These are phyloP conservation scores for Rhododendron molle DNA, from an alignment of 148 eudicot species.

Conservation along the genomic window DNA sequence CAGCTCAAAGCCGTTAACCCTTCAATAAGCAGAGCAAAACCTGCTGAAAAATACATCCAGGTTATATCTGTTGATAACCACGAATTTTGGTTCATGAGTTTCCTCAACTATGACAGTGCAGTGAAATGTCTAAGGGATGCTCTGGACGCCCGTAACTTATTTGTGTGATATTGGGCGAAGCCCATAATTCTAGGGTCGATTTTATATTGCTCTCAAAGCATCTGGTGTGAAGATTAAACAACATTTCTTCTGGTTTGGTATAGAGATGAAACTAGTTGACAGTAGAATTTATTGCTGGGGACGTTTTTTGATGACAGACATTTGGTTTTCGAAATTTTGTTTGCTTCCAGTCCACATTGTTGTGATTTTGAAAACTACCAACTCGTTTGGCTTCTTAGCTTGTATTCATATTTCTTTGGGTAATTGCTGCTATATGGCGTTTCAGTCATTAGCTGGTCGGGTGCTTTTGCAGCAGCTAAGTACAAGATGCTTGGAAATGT, in stretches of 20 bases:
- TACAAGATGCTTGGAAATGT: too few species aligned
- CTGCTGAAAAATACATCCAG: conserved; percentile 83
- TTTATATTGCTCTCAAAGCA: neutral
- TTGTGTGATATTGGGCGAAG: conserved; percentile 28
- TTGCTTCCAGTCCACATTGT: neutral
- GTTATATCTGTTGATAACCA: conserved; percentile 81
- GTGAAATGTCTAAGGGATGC: conserved; percentile 49
- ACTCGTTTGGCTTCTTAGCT: neutral
- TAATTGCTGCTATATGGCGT: neutral
- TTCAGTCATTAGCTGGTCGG: neutral
- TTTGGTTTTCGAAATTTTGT: neutral
- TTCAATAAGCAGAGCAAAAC: conserved; percentile 62
- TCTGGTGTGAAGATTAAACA: neutral
- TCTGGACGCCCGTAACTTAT: conserved; percentile 29
- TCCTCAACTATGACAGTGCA: conserved; percentile 64
- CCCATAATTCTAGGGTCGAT: neutral
- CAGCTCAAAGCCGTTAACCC: conserved; percentile 82
- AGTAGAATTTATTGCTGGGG: neutral
- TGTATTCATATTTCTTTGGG: neutral
- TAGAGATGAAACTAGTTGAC: neutral
- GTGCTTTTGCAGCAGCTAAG: neutral
- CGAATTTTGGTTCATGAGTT: conserved; percentile 97
- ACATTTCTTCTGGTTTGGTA: neutral
- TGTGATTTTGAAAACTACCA: neutral
- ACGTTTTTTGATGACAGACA: neutral